Conservation (phyloP, 1,284 basidiomycete genomes). For the Sparassis latifolia region DNA sequence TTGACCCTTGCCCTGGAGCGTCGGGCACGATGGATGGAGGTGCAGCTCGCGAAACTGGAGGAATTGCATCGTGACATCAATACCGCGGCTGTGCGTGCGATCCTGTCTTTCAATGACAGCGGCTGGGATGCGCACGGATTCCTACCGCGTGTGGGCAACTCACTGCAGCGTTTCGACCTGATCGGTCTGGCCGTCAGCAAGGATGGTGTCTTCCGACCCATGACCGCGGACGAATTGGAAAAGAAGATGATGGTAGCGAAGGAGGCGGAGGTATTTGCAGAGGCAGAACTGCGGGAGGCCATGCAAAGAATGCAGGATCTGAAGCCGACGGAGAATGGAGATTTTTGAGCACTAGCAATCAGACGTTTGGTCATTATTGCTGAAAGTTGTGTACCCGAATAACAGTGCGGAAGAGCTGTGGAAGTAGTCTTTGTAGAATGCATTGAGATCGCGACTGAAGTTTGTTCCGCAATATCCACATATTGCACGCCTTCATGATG, state of each 20-base stretch:
- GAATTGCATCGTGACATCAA: constrained; percentile 83
- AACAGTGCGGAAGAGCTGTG: no score
- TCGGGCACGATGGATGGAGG: constrained; percentile 84
- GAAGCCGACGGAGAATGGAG: constrained; percentile 39
- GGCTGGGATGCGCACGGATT: constrained; percentile 72
- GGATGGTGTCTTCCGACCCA: constrained; percentile 37
- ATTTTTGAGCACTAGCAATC: constrained; percentile 11
- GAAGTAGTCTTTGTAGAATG: no score
- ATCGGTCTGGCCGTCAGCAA: constrained; percentile 46
- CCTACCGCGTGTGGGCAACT: constrained; percentile 58
- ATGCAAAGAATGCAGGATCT: constrained; percentile 60
- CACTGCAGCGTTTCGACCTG: constrained; percentile 59
- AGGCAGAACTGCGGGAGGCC: constrained; percentile 63
- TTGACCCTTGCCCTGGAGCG: constrained; percentile 75
- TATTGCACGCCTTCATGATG: no score
- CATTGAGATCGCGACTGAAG: no score
- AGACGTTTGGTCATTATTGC: no score
- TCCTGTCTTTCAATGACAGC: constrained; percentile 74
- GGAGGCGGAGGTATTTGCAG: constrained; percentile 62
- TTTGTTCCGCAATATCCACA: no score
- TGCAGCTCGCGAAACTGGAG: constrained; percentile 77
- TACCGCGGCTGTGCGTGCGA: constrained; percentile 73
- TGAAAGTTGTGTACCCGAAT: no score
- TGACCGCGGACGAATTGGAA: constrained; percentile 69
- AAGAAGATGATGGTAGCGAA: constrained; percentile 62